These are phyloP conservation scores for Fusarium camptoceras DNA, from an alignment of 2,329 filamentous ascomycete genomes.

Conservation along the genomic window DNA sequence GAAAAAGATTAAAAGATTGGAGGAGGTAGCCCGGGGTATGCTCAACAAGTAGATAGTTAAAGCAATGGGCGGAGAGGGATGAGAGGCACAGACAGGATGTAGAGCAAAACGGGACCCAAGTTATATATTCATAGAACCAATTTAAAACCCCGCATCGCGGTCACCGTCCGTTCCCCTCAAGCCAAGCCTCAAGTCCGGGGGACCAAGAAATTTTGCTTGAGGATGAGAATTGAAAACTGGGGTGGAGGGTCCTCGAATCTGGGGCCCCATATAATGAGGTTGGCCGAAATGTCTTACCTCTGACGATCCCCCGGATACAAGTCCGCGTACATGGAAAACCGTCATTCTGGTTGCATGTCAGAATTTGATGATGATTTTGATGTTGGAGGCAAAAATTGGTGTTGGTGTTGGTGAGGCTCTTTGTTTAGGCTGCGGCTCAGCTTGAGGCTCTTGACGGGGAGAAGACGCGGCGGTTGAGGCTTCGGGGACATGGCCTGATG, in stretches of 20 bases:
- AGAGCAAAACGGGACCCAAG: neutral
- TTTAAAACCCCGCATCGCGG: neutral
- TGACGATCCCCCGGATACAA: neutral
- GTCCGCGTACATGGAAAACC: neutral
- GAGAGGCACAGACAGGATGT: neutral
- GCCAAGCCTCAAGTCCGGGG: conserved; percentile 3
- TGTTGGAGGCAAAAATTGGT: neutral
- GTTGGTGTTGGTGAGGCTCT: neutral
- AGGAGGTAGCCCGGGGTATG: neutral
- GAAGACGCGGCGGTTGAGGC: neutral
- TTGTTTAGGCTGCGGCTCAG: conserved; percentile 1
- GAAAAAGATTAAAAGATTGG: neutral
- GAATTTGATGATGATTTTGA: neutral
- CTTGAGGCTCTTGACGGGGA: conserved; percentile 6
- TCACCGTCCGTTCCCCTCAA: neutral
- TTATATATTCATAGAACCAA: neutral
- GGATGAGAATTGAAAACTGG: neutral
- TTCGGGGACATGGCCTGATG: conserved; percentile 3
- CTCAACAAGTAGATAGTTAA: neutral
- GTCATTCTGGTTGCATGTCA: neutral
- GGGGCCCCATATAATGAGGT: conserved; percentile 5
- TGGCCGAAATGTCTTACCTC: neutral
- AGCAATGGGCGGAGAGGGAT: neutral
- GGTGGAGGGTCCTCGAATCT: neutral
- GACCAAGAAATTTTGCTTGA: neutral